phyloP scores from a whole-genome alignment of 768 basidiomycete genomes.

The Brasilioporus rufonigricans region DNA sequence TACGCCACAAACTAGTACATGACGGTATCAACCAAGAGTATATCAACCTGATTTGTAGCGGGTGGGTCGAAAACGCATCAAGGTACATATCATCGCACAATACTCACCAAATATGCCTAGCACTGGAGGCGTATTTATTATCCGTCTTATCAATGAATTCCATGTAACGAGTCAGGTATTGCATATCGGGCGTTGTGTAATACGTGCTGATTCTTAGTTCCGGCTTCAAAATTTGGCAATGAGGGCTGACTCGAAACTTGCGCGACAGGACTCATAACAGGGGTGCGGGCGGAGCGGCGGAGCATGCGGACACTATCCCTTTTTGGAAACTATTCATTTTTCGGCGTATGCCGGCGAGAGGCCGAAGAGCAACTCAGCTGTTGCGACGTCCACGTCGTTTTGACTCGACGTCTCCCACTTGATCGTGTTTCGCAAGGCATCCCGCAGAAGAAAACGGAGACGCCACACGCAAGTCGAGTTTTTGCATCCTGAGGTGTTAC shows the following conservation, averaged over 20 bases:
- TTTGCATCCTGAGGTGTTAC: neutral
- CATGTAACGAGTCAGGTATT: neutral
- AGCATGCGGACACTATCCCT: neutral
- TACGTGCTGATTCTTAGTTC: neutral
- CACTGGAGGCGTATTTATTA: constrained; percentile 10
- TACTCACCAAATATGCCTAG: neutral
- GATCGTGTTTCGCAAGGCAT: constrained; percentile 1
- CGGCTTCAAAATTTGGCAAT: no score
- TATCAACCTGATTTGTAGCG: constrained; percentile 1
- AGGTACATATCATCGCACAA: no score
- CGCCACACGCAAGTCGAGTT: neutral
- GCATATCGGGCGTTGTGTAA: neutral
- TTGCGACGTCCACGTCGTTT: neutral
- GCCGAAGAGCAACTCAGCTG: constrained; percentile 12
- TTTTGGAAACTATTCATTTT: constrained; percentile 8
- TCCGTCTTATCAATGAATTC: neutral
- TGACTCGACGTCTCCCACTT: constrained; percentile 6
- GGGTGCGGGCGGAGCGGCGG: neutral
- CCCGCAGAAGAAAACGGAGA: neutral
- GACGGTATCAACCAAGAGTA: constrained; percentile 40
- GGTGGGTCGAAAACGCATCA: neutral
- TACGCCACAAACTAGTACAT: constrained; percentile 39
- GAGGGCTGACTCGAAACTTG: no score
- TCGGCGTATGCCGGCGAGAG: constrained; percentile 22
- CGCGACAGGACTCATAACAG: no score